These are phyloP conservation scores for Petunia hybrid DNA, from an alignment of 305 asterid genomes.

Conservation along the genomic window DNA sequence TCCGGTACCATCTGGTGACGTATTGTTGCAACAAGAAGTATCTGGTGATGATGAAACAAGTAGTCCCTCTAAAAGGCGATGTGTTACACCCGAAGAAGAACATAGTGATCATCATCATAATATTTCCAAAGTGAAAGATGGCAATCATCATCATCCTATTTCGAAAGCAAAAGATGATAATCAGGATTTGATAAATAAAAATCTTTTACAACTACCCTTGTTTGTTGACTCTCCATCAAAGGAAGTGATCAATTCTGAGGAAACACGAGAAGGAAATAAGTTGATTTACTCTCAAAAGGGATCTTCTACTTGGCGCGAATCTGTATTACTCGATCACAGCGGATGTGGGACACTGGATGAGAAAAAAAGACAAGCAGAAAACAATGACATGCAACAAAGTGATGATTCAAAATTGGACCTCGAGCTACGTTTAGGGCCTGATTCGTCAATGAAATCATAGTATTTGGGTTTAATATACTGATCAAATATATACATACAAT, in stretches of 20 bases:
- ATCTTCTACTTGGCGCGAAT: no score
- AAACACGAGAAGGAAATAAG: not conserved
- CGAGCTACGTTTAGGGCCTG: conserved; percentile 57
- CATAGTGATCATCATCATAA: not conserved
- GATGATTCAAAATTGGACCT: conserved; percentile 46
- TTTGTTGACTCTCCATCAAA: conserved; percentile 28
- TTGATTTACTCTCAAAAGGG: no score
- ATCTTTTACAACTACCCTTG: conserved; percentile 19
- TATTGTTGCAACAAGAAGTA: not conserved
- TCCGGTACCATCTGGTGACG: not conserved
- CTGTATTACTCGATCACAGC: no score
- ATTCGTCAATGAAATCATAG: not conserved
- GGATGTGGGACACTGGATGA: no score
- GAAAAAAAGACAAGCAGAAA: not conserved
- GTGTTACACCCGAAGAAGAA: not conserved
- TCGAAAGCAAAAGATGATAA: not conserved
- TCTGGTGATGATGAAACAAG: not conserved
- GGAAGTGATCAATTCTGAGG: conserved; percentile 7
- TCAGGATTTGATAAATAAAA: not conserved
- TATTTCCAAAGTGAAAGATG: not conserved
- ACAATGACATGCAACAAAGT: not conserved
- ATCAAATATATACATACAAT: not conserved
- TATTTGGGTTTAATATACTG: not conserved
- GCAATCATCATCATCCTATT: conserved; percentile 1
- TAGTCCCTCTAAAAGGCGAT: not conserved